Evolutionary conservation across 495 filamentous ascomycete species (phyloP), one percentile per base, ranked within the genome.

Genomic region (Xylaria bambusicola): DNA sequence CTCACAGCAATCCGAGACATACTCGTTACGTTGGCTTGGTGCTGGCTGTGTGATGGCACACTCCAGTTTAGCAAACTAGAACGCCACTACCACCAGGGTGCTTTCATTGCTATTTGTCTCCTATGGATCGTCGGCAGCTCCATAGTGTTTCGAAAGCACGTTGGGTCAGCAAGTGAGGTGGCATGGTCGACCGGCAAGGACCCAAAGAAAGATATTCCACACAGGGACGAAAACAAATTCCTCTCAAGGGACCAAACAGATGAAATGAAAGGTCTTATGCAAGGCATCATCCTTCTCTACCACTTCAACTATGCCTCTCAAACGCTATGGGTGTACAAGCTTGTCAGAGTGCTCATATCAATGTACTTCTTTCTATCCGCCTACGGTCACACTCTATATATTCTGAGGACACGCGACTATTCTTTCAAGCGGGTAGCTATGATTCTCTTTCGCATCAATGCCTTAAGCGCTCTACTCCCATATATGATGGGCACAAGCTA

Each of bases 191-290:
- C 58, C 20, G 35, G 18, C 33, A 44, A 46, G 13, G 33, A 66
- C 21, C 26, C 47, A 18, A 62, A 66, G 54, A 53, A 58, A 10
- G 8, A 27, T 35, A 15, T 23, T 5, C 42, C 8, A 15, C 15
- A 9, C 15, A 20, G 7, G 18, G 48, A 52, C 6, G 47, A 36
- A 10, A 52, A 61, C 33, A 45, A 47, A 33, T 84, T 81, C 55
- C 71, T 87, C 15, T 75, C 76, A 6, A 71, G 82, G 60, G 68
- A 79, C 17, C 84, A 86, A 60, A 83, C 80, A 3, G 76, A 86
- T 61, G 85, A 88, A 65, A 85, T 81, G 78, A 87, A 87, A 72
- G 85, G 85, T 15, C 80, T 83, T 77, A 83, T 87, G 82, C 84
- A 86, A 58, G 70, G 79, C 48, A 60, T 81, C 21, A 77, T 88